phyloP scores from a whole-genome alignment of 2,329 filamentous ascomycete genomes.

The Stachybotrys chartarum region DNA sequence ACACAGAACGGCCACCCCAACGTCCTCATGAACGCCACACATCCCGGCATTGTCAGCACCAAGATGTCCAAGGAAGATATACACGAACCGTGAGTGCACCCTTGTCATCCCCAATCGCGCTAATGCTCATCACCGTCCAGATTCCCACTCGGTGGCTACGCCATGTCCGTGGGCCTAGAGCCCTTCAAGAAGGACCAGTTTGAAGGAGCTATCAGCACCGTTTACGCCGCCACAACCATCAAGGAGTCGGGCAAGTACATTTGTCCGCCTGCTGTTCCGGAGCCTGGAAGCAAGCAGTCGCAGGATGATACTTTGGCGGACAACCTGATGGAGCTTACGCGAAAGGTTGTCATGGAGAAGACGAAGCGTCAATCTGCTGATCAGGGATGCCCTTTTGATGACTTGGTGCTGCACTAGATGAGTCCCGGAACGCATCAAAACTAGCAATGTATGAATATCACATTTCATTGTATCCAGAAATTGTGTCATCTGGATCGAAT shows the following conservation, averaged over 20 bases:
- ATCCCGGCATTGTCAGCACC: conserved; percentile 60
- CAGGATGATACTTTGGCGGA: conserved; percentile 48
- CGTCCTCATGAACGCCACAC: conserved; percentile 55
- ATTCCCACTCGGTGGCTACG: conserved; percentile 51
- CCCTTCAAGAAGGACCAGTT: conserved; percentile 61
- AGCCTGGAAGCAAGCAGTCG: conserved; percentile 43
- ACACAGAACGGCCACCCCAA: conserved; percentile 44
- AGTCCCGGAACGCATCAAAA: no score
- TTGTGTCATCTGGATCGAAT: no score
- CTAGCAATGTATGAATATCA: no score
- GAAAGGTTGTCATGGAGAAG: conserved; percentile 11
- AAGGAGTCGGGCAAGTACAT: conserved; percentile 52
- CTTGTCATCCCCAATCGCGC: background rate
- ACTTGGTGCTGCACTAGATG: background rate
- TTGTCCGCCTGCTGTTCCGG: conserved; percentile 51
- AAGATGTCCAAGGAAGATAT: conserved; percentile 53
- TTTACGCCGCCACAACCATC: conserved; percentile 51
- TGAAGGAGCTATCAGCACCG: conserved; percentile 48
- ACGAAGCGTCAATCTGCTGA: background rate
- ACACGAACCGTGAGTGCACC: conserved; percentile 45
- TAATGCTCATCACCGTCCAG: conserved; percentile 8
- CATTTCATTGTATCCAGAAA: no score
- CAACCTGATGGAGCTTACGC: conserved; percentile 53
- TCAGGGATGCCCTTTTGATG: background rate
- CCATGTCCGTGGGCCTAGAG: conserved; percentile 45